Percentiles rank a stretch among this genome's conserved stretches.
These are phyloP conservation scores for Apiospora marii DNA, from an alignment of 2,329 filamentous ascomycete genomes.

Conservation along the genomic window DNA sequence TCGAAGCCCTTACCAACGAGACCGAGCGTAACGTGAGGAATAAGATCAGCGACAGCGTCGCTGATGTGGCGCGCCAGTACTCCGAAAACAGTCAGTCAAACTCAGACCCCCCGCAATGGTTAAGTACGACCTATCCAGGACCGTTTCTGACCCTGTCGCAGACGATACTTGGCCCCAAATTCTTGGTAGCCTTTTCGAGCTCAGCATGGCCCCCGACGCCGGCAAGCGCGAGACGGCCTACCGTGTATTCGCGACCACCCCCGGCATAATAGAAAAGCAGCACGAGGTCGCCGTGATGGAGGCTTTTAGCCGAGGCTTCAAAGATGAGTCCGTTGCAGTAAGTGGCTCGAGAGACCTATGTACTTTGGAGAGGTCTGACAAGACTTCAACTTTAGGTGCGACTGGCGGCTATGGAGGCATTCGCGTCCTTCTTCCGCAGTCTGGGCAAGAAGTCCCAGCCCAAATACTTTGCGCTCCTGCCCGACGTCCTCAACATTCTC, in stretches of 20 bases:
- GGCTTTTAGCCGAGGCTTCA: conserved; percentile 92
- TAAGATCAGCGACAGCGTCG: conserved; percentile 97
- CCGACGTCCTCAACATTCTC: conserved; percentile 92
- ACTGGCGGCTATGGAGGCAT: conserved; percentile 94
- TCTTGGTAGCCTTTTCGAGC: conserved; percentile 83
- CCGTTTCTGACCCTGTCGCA: conserved; percentile 48
- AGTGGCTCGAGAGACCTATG: conserved; percentile 35
- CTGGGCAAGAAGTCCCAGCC: conserved; percentile 86
- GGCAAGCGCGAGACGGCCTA: conserved; percentile 92
- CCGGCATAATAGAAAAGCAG: conserved; percentile 93
- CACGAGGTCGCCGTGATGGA: conserved; percentile 89
- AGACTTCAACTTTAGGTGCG: conserved; percentile 67
- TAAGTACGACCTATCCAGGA: not conserved
- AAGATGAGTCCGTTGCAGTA: conserved; percentile 84
- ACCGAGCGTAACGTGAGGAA: conserved; percentile 79
- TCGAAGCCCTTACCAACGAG: conserved; percentile 79
- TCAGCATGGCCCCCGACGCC: conserved; percentile 85
- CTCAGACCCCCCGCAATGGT: conserved; percentile 9
- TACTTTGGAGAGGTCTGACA: conserved; percentile 27
- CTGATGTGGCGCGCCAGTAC: conserved; percentile 94
- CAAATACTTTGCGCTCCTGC: conserved; percentile 87
- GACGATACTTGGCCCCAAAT: conserved; percentile 91
- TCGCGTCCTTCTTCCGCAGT: conserved; percentile 93
- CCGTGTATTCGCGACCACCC: conserved; percentile 93
- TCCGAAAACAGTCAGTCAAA: conserved; percentile 79